These are phyloP conservation scores for Glarea lozoyensis DNA, from an alignment of 495 filamentous ascomycete genomes.

Conservation along the genomic window DNA sequence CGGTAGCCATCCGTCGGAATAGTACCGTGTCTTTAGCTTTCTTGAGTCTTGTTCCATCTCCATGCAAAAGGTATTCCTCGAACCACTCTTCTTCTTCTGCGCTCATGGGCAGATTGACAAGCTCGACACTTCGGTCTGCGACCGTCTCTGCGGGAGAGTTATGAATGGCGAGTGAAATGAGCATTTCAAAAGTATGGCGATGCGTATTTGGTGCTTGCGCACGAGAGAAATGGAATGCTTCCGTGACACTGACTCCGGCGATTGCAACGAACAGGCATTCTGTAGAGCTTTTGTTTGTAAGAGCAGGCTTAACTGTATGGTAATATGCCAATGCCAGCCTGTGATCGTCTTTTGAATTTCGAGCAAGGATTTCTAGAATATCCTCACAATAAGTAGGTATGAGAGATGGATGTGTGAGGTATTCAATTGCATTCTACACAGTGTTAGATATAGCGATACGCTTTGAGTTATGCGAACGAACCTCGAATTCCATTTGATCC, in stretches of 20 bases:
- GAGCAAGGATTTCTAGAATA: conserved; percentile 61
- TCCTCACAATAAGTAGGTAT: conserved; percentile 75
- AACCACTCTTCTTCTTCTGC: conserved; percentile 66
- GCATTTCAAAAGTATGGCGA: conserved; percentile 51
- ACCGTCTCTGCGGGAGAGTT: conserved; percentile 33
- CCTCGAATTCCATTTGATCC: conserved; percentile 60
- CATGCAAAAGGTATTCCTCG: conserved; percentile 49
- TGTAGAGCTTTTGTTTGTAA: conserved; percentile 49
- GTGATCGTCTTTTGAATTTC: conserved; percentile 50
- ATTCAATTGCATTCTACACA: conserved; percentile 53
- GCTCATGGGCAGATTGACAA: conserved; percentile 61
- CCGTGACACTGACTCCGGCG: conserved; percentile 55
- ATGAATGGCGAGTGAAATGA: conserved; percentile 55
- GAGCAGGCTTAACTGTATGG: conserved; percentile 56
- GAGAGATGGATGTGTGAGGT: conserved; percentile 65
- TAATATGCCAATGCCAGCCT: conserved; percentile 67
- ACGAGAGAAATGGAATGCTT: conserved; percentile 67
- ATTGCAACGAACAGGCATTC: conserved; percentile 58
- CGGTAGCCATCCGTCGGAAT: conserved; percentile 55
- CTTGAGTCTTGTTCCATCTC: conserved; percentile 50
- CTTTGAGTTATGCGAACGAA: conserved; percentile 19
- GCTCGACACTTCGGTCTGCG: conserved; percentile 51
- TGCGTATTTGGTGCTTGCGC: conserved; percentile 51
- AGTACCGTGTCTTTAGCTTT: conserved; percentile 60
- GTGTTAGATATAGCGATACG: conserved; percentile 12